Conservation (phyloP, 106 monocot species). For the Gastrodia elata region DNA sequence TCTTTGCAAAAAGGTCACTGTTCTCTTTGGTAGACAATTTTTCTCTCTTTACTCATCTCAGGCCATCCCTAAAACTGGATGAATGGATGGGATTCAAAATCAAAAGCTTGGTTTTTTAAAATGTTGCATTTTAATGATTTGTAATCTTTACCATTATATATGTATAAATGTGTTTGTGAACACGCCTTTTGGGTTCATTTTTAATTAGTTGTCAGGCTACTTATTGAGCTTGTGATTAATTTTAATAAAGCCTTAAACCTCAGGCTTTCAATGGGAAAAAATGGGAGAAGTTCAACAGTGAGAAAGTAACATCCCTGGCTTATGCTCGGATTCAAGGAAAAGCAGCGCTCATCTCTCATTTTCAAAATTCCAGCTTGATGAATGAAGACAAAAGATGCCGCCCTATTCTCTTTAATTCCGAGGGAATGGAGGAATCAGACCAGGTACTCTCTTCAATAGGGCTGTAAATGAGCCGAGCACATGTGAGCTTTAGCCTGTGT, state of each 20-base stretch:
- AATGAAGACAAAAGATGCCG: constrained; percentile 59
- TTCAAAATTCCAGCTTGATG: constrained; percentile 71
- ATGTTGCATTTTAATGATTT: too few species aligned
- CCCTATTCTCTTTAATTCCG: constrained; percentile 42
- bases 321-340: constrained; percentile 60
- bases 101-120: too few species aligned
- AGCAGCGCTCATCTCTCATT: constrained; percentile 41
- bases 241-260: background rate
- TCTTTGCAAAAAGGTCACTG: too few species aligned
- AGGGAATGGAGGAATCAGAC: constrained; percentile 22
- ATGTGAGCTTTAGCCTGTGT: too few species aligned
- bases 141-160: too few species aligned
- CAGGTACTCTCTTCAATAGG: constrained; percentile 24
- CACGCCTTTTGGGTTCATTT: too few species aligned
- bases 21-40: too few species aligned
- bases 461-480: too few species aligned
- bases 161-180: background rate
- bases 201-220: background rate
- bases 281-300: constrained; percentile 65
- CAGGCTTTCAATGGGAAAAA: constrained; percentile 50
- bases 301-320: constrained; percentile 51
- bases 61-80: too few species aligned
- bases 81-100: too few species aligned
- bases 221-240: background rate
- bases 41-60: too few species aligned